Percentiles rank a stretch among this genome's conserved stretches.
Evolutionary conservation across 1,139 yeast species (phyloP).

Genomic region (Groenewaldozyma sp.): DNA sequence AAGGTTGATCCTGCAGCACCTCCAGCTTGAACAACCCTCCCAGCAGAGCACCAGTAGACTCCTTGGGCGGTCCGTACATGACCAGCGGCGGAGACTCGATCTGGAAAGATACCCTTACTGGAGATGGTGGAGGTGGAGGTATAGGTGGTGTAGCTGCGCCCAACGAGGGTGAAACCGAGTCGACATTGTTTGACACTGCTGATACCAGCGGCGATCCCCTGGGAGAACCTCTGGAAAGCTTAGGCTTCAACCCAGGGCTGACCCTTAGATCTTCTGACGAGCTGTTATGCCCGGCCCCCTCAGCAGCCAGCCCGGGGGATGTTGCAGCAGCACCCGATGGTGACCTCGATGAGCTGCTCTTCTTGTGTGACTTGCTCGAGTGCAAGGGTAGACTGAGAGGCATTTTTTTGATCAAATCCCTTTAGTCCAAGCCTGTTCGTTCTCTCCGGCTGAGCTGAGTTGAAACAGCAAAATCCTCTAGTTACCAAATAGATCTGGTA

Average conservation of each 20-base stretch:
- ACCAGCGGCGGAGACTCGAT: constrained; percentile 89
- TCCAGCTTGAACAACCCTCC: constrained; percentile 52
- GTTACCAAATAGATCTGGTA: too few relatives aligned
- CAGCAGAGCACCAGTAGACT: constrained; percentile 77
- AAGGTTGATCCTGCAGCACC: constrained; percentile 21
- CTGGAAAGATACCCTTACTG: constrained; percentile 39
- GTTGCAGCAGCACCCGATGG: too few relatives aligned
- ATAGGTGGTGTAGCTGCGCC: constrained; percentile 5
- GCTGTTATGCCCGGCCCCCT: too few relatives aligned
- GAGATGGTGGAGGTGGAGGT: constrained; percentile 4
- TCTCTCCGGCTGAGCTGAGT: too few relatives aligned
- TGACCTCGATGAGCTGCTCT: too few relatives aligned
- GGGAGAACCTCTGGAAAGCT: not conserved
- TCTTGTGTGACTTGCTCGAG: too few relatives aligned
- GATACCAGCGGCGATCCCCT: not conserved
- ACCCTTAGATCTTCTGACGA: not conserved
- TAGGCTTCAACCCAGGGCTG: not conserved
- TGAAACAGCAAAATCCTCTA: too few relatives aligned
- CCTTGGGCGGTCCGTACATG: constrained; percentile 67
- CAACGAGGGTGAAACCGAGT: constrained; percentile 3
- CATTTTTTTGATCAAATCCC: too few relatives aligned
- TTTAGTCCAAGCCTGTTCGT: too few relatives aligned
- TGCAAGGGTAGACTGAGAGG: constrained; percentile 1
- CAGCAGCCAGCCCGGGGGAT: too few relatives aligned
- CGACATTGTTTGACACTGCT: not conserved